Evolutionary conservation across 2,329 filamentous ascomycete genomes (phyloP).

Genomic region (Acrodontium crateriforme): DNA sequence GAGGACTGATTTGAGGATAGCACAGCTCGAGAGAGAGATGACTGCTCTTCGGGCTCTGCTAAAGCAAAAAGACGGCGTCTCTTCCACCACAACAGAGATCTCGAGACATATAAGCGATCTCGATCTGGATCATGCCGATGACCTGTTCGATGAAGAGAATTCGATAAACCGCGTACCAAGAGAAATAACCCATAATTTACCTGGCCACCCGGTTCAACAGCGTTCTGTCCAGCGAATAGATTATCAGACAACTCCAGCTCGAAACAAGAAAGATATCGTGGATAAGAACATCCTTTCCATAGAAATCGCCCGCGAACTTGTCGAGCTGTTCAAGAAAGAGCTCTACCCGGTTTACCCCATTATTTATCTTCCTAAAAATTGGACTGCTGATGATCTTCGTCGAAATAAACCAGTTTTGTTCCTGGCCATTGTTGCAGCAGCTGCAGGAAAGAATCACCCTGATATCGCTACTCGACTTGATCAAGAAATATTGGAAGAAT

Average conservation of each 20-base stretch:
- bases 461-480: conserved; percentile 31
- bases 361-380: conserved; percentile 45
- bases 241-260: no score
- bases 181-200: background rate
- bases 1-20: conserved; percentile 31
- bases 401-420: conserved; percentile 52
- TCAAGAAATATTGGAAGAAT: conserved; percentile 35
- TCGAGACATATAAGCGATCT: conserved; percentile 25
- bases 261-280: conserved; percentile 33
- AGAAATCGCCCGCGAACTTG: conserved; percentile 41
- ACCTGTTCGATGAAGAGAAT: background rate
- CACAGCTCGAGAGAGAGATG: conserved; percentile 32
- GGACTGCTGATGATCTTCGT: conserved; percentile 43
- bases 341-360: conserved; percentile 51
- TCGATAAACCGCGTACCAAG: background rate
- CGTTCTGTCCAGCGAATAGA: background rate
- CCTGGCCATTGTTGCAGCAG: conserved; percentile 52
- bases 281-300: conserved; percentile 46
- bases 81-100: no score
- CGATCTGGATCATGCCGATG: conserved; percentile 9
- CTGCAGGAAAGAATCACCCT: conserved; percentile 42
- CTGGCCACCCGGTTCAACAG: background rate
- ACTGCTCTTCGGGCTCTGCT: conserved; percentile 27
- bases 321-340: conserved; percentile 43
- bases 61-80: no score